These are phyloP conservation scores for Glonium stellatum DNA, from an alignment of 495 filamentous ascomycete species.

Conservation along the genomic window DNA sequence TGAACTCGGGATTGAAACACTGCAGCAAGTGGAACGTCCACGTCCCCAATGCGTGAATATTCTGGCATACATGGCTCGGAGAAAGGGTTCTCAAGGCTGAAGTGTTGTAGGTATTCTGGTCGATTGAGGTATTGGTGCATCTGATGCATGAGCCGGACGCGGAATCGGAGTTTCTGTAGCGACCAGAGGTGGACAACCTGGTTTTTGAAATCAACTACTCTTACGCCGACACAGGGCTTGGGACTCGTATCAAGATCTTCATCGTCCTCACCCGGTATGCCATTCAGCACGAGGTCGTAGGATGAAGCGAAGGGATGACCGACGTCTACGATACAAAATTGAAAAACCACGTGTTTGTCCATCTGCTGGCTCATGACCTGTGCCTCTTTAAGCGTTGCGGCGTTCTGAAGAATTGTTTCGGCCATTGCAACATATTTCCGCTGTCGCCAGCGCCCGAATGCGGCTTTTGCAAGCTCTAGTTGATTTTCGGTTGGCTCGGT, in stretches of 20 bases:
- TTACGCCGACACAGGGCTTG: constrained; percentile 86
- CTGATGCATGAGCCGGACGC: constrained; percentile 86
- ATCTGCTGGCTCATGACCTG: constrained; percentile 97
- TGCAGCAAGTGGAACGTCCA: constrained; percentile 83
- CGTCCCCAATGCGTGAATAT: constrained; percentile 89
- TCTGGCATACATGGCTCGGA: constrained; percentile 81
- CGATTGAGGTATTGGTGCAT: constrained; percentile 94
- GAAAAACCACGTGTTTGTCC: constrained; percentile 89
- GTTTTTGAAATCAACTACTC: constrained; percentile 88
- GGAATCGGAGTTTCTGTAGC: constrained; percentile 78
- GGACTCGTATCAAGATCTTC: constrained; percentile 68
- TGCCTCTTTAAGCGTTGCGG: constrained; percentile 83
- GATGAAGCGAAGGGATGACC: constrained; percentile 86
- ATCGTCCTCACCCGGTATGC: constrained; percentile 84
- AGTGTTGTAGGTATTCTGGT: constrained; percentile 83
- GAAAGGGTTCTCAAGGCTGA: constrained; percentile 76
- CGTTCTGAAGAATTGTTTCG: constrained; percentile 83
- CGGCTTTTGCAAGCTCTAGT: constrained; percentile 57
- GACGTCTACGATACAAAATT: constrained; percentile 84
- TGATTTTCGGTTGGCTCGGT: constrained; percentile 63
- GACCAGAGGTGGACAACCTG: constrained; percentile 90
- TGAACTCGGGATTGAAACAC: constrained; percentile 94
- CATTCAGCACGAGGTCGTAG: constrained; percentile 92
- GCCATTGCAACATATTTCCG: constrained; percentile 90
- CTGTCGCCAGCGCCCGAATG: constrained; percentile 69